A percentile compares a stretch with the other conserved stretches of the same genome.
These are phyloP conservation scores for Exophiala bonariae DNA, from an alignment of 2,329 filamentous ascomycete species.

Conservation along the genomic window DNA sequence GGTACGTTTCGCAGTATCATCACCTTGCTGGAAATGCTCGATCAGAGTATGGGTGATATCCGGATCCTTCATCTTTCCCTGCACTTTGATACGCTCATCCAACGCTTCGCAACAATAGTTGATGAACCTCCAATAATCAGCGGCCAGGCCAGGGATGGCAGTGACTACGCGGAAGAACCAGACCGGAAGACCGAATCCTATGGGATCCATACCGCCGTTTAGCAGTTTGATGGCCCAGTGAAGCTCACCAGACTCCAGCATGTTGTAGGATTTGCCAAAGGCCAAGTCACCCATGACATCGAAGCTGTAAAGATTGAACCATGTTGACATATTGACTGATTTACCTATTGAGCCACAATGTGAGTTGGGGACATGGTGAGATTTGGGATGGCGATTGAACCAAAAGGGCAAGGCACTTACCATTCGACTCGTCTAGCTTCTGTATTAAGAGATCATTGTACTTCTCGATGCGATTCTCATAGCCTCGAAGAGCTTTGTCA, in stretches of 20 bases:
- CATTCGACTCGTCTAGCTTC: conserved; percentile 31
- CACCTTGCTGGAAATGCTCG: conserved; percentile 24
- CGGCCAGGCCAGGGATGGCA: conserved; percentile 34
- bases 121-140: conserved; percentile 36
- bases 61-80: conserved; percentile 22
- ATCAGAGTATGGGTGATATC: conserved; percentile 32
- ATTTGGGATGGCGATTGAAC: too few species aligned
- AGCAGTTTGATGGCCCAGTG: conserved; percentile 40
- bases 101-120: conserved; percentile 37
- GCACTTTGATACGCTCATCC: conserved; percentile 33
- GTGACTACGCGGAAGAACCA: conserved; percentile 27
- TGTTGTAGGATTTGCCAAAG: conserved; percentile 35
- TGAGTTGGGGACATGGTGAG: too few species aligned
- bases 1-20: conserved; percentile 16
- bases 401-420: conserved; percentile 2
- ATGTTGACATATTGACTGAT: conserved; percentile 39
- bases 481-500: conserved; percentile 41
- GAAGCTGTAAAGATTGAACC: conserved; percentile 36
- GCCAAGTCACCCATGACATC: conserved; percentile 38
- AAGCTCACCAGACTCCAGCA: conserved; percentile 30
- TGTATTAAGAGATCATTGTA: conserved; percentile 38
- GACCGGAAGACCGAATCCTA: conserved; percentile 23
- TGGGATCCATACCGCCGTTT: conserved; percentile 28
- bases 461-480: conserved; percentile 38
- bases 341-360: conserved; percentile 6